Evolutionary conservation across 2,329 filamentous ascomycete genomes (phyloP).

Genomic region (Ilyonectria mors-panacis): DNA sequence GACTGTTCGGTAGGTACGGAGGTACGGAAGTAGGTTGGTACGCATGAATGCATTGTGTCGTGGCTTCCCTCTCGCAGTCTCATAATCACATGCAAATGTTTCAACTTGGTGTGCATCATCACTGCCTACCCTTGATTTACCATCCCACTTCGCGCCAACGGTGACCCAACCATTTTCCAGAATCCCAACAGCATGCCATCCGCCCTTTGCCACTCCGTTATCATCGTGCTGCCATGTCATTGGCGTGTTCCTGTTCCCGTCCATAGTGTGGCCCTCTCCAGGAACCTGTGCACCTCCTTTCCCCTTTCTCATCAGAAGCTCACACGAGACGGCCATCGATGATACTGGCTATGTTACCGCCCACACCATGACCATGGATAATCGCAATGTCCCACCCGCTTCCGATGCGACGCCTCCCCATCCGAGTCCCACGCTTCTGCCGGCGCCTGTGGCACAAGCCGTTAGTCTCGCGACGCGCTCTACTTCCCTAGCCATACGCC

Average conservation of each 20-base stretch:
- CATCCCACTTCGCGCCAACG: neutral
- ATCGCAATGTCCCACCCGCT: slow-evolving; percentile 28
- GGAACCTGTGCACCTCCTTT: slow-evolving; percentile 8
- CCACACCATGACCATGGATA: slow-evolving; percentile 39
- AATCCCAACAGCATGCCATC: slow-evolving; percentile 38
- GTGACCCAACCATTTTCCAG: slow-evolving; percentile 23
- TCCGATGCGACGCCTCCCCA: slow-evolving; percentile 40
- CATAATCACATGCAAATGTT: slow-evolving; percentile 47
- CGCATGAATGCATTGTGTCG: slow-evolving; percentile 20
- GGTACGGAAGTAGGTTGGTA: neutral
- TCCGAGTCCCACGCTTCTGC: slow-evolving; percentile 66
- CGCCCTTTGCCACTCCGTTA: slow-evolving; percentile 41
- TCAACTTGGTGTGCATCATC: slow-evolving; percentile 38
- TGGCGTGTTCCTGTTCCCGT: slow-evolving; percentile 30
- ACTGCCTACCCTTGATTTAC: slow-evolving; percentile 17
- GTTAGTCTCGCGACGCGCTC: slow-evolving; percentile 74
- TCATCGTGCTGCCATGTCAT: slow-evolving; percentile 39
- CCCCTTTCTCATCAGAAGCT: slow-evolving; percentile 15
- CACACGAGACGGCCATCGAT: slow-evolving; percentile 10
- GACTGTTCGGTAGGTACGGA: slow-evolving; percentile 24
- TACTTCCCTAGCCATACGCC: slow-evolving; percentile 69
- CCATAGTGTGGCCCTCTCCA: neutral
- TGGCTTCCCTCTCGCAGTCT: slow-evolving; percentile 16
- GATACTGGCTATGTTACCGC: slow-evolving; percentile 23
- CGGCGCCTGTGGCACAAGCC: slow-evolving; percentile 68